Evolutionary conservation across 495 filamentous ascomycete species (phyloP), one percentile per base, ranked within the genome.

Genomic region (Neurospora africana): DNA sequence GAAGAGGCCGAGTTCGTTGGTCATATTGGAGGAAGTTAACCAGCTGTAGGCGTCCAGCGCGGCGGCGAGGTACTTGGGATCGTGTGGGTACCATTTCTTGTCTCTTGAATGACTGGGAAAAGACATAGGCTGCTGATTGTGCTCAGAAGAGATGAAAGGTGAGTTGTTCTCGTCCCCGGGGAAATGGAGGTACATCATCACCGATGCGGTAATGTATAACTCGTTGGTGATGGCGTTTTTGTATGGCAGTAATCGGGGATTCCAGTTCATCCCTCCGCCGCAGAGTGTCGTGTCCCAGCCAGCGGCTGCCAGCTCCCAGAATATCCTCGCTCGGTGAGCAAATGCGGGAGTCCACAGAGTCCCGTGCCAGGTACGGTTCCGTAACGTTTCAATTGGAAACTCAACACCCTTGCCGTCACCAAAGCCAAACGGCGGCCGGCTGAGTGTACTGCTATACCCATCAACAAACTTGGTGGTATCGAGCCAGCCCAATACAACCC

Each of bases 201-300:
- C 87, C 68, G 90, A 93, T 1, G 92, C 93, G 0, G 93, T 83
- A 70, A 98, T 92, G 77, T 84, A 98, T 10, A 98, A 86, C 78
- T 98, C 89, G 78, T 99, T 99, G 38, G 95, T 99, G 74, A 99
- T 95, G 71, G 95, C 94, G 77, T 99, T 99, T 79, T 98, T 99
- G 81, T 99, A 98, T 0, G 95, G 93, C 27, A 83, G 80, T 47
- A 97, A 81, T 68, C 88, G 86, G 6, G 93, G 95, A 68, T 89
- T 95, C 95, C 95, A 99, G 68, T 90, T 84, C 93, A 99, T 97
- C 4, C 95, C 95, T 19, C 95, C 95, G 15, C 87, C 87, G 75
- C 95, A 98, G 2, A 97, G 86, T 44, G 83, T 85, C 27, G 86
- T 89, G 81, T 97, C 93, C 93, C 95, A 98, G 11, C 93, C 95